phyloP scores from a whole-genome alignment of 1,284 basidiomycete species.

The Mycena citricolor region DNA sequence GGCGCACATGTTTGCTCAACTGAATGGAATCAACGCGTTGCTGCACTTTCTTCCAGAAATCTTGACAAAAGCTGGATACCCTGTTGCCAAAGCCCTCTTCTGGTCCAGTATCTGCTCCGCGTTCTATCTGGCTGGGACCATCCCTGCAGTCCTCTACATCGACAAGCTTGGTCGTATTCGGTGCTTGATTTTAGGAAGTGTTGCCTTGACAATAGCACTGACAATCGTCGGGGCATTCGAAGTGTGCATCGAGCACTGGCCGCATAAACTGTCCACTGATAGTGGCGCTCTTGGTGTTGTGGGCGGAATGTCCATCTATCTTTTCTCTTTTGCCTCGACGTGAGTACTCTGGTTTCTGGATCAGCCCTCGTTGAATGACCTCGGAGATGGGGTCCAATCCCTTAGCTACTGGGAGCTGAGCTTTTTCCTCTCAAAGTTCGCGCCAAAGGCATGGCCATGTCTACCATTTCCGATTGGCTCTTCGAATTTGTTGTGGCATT shows the following conservation, averaged over 20 bases:
- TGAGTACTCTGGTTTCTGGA: constrained; percentile 22
- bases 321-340: constrained; percentile 49
- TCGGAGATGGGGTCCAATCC: constrained; percentile 61
- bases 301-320: constrained; percentile 41
- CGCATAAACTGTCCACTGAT: constrained; percentile 34
- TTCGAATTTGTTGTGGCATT: constrained; percentile 56
- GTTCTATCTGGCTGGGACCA: constrained; percentile 56
- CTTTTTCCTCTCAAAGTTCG: constrained; percentile 69
- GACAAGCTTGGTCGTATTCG: constrained; percentile 53
- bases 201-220: constrained; percentile 40
- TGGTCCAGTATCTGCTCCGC: constrained; percentile 56
- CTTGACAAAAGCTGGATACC: constrained; percentile 49
- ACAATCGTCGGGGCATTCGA: constrained; percentile 47
- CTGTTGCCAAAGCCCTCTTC: constrained; percentile 43
- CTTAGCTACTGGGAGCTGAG: constrained; percentile 59
- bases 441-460: constrained; percentile 66
- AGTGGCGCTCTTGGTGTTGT: constrained; percentile 26
- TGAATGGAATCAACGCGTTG: constrained; percentile 59
- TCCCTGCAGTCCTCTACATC: constrained; percentile 57
- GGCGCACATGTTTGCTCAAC: constrained; percentile 54
- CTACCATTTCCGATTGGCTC: constrained; percentile 60
- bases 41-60: constrained; percentile 56
- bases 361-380: neutral
- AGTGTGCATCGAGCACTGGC: constrained; percentile 40
- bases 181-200: constrained; percentile 51